A percentile compares a stretch with the other conserved stretches of the same genome.
Evolutionary conservation across 495 filamentous ascomycete species (phyloP).

Genomic region (Hypomontagnella submonticulosa): DNA sequence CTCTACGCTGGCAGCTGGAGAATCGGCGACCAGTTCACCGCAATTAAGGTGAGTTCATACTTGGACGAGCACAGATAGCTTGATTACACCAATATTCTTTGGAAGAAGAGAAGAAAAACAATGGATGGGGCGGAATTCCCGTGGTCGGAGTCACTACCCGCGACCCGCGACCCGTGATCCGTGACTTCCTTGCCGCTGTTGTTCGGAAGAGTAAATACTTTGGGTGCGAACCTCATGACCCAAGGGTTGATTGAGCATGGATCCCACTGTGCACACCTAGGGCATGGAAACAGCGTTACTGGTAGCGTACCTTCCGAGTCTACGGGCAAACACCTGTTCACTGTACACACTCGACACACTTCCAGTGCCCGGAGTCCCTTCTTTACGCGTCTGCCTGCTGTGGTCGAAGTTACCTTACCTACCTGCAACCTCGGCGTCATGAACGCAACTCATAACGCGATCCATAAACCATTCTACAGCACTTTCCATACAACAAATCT

Average conservation of each 20-base stretch:
- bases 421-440: conserved; percentile 1
- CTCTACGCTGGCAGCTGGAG: conserved; percentile 71
- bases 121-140: no score
- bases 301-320: neutral
- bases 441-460: neutral
- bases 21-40: conserved; percentile 67
- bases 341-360: no score
- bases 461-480: neutral
- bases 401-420: no score
- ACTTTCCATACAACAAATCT: neutral
- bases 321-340: no score
- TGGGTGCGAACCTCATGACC: neutral
- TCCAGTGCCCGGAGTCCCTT: no score
- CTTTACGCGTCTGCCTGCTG: no score
- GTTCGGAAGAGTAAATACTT: neutral
- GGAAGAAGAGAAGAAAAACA: neutral
- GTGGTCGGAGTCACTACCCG: no score
- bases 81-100: conserved; percentile 1
- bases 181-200: neutral
- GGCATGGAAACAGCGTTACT: conserved; percentile 9
- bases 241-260: no score
- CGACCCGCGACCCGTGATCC: neutral
- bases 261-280: neutral
- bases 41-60: conserved; percentile 69
- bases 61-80: conserved; percentile 13